These are phyloP conservation scores for Catharanthus roseus DNA, from an alignment of 257 asterid species.

Conservation along the genomic window DNA sequence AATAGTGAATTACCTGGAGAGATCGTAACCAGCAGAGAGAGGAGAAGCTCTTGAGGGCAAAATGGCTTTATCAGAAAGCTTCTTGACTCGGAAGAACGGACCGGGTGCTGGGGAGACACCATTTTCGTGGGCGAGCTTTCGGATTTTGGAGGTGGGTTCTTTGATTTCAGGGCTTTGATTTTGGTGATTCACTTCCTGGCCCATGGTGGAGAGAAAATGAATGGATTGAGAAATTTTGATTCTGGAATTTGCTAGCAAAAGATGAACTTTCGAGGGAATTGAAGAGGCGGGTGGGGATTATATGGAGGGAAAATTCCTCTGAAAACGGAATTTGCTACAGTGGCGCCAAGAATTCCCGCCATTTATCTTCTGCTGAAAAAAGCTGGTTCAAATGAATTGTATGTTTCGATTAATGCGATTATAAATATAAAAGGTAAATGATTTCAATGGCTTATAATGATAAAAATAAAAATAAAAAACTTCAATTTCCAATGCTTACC, in stretches of 20 bases:
- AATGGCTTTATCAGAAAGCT: slow-evolving; percentile 35
- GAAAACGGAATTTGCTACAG: background rate
- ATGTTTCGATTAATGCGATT: background rate
- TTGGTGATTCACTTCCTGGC: slow-evolving; percentile 9
- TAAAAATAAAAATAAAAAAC: too few species aligned
- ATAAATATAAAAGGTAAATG: too few species aligned
- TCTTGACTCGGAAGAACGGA: slow-evolving; percentile 34
- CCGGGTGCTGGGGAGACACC: slow-evolving; percentile 1
- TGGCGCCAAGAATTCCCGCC: slow-evolving; percentile 57
- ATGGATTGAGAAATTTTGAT: background rate
- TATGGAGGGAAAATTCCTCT: background rate
- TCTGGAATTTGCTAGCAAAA: background rate
- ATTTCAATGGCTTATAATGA: too few species aligned
- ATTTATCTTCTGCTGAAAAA: background rate
- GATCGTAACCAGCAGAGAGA: slow-evolving; percentile 43
- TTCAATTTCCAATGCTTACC: too few species aligned
- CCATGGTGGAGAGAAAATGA: background rate
- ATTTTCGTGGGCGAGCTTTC: slow-evolving; percentile 20
- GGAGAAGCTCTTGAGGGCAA: slow-evolving; percentile 36
- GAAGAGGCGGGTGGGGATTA: background rate
- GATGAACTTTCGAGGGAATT: background rate
- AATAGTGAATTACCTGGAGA: slow-evolving; percentile 24
- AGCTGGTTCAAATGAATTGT: too few species aligned
- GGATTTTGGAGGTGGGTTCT: slow-evolving; percentile 31
- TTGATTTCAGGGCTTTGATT: slow-evolving; percentile 17